Evolutionary conservation across 2,329 filamentous ascomycete genomes (phyloP).

Genomic region (Periconia macrospinosa): DNA sequence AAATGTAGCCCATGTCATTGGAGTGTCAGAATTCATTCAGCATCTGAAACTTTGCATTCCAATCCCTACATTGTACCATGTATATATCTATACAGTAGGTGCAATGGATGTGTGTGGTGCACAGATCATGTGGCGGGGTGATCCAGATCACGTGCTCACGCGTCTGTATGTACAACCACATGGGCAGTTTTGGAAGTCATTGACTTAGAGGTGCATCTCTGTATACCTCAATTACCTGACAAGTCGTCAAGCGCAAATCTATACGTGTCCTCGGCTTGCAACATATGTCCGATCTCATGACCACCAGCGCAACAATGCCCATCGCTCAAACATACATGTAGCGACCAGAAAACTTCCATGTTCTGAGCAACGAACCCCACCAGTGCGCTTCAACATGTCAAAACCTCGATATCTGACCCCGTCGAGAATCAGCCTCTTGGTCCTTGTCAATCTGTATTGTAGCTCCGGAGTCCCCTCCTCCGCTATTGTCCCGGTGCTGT

Average conservation of each 20-base stretch:
- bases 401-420: slow-evolving; percentile 89
- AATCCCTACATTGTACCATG: too few species aligned
- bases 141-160: too few species aligned
- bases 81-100: too few species aligned
- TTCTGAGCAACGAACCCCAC: background rate
- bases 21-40: too few species aligned
- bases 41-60: too few species aligned
- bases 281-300: too few species aligned
- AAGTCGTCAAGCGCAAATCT: background rate
- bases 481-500: slow-evolving; percentile 74
- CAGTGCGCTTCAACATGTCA: slow-evolving; percentile 17
- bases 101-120: too few species aligned
- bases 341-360: background rate
- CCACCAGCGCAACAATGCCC: background rate
- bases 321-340: background rate
- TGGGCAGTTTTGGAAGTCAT: too few species aligned
- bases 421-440: slow-evolving; percentile 80
- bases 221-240: background rate
- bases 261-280: background rate
- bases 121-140: too few species aligned
- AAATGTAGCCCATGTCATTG: too few species aligned
- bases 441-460: slow-evolving; percentile 79
- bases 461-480: slow-evolving; percentile 68
- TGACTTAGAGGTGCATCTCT: background rate
- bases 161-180: too few species aligned